Evolutionary conservation across 805 yeast genomes (phyloP).

Genomic region (Jamesozyma rosinii): DNA sequence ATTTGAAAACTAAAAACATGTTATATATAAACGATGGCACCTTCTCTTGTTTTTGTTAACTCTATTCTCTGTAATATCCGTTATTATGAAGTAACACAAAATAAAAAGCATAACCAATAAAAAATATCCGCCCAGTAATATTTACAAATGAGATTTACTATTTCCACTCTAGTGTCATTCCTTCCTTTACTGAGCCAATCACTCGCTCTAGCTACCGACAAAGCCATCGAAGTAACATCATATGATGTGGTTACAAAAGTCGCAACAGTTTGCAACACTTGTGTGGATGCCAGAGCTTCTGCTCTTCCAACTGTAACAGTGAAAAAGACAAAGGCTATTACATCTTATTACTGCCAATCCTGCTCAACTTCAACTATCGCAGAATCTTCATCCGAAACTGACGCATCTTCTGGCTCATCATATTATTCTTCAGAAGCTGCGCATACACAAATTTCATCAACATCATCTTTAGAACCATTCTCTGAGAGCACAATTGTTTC

Average conservation of each 20-base stretch:
- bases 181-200: neutral
- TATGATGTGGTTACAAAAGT: neutral
- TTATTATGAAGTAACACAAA: too few relatives aligned
- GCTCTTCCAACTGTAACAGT: neutral
- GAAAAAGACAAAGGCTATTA: neutral
- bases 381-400: neutral
- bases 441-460: too few relatives aligned
- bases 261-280: neutral
- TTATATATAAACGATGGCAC: too few relatives aligned
- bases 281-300: neutral
- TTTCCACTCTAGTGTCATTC: neutral
- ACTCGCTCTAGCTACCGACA: neutral
- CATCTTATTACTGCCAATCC: constrained; percentile 2
- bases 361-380: constrained; percentile 2
- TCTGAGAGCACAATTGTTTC: too few relatives aligned
- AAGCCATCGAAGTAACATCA: neutral
- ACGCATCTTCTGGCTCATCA: neutral
- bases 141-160: neutral
- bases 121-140: too few relatives aligned
- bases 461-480: too few relatives aligned
- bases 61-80: too few relatives aligned
- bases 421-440: neutral
- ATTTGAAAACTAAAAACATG: too few relatives aligned
- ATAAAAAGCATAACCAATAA: too few relatives aligned
- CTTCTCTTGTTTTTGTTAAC: too few relatives aligned